Conservation (phyloP, 352 stramenopile species). For the Pythium dissotocum region DNA sequence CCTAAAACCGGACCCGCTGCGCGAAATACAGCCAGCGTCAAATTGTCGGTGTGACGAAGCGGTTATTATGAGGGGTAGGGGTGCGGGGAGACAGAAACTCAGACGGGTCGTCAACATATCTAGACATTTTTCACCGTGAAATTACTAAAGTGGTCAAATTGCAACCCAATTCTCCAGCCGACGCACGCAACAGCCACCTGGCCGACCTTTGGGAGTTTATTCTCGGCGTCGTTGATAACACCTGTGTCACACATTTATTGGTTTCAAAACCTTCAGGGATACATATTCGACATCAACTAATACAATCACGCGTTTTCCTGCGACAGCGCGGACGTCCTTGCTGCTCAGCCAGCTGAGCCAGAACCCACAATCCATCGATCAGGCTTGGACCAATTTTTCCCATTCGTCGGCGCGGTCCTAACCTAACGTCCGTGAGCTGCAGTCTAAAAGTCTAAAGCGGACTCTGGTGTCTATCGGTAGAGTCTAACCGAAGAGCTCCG, state of each 20-base stretch:
- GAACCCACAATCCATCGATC: constrained; percentile 4
- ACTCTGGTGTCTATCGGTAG: neutral
- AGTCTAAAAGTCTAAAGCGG: neutral
- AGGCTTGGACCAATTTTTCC: neutral
- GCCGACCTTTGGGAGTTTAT: neutral
- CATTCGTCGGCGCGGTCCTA: neutral
- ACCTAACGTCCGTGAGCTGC: too few species aligned
- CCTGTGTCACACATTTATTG: neutral
- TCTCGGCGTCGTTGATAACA: neutral
- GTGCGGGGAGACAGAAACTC: neutral
- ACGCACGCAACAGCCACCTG: neutral
- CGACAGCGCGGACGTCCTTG: neutral
- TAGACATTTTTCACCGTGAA: neutral
- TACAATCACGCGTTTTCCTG: neutral
- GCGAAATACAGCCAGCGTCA: constrained; percentile 17
- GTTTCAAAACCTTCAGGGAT: neutral
- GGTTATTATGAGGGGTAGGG: constrained; percentile 1
- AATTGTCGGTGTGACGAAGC: constrained; percentile 17
- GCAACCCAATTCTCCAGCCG: neutral
- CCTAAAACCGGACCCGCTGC: too few species aligned
- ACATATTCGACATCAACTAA: neutral
- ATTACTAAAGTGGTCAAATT: neutral
- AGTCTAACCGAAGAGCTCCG: too few species aligned
- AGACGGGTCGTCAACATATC: neutral
- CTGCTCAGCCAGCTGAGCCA: neutral